Conservation (phyloP, 306 rosid genomes). For the Prunus mume region DNA sequence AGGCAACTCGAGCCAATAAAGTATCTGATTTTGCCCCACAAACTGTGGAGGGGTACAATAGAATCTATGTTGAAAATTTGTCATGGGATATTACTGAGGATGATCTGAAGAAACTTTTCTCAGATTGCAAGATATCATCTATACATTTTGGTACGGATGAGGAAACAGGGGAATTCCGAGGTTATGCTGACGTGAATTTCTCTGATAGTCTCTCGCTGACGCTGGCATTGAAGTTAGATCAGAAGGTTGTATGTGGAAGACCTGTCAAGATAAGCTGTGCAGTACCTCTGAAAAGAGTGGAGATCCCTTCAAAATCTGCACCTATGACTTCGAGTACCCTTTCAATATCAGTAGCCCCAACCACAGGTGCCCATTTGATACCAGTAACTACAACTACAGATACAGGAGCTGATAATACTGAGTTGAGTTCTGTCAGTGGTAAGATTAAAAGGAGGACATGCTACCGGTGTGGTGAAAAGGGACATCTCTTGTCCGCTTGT, state of each 20-base stretch:
- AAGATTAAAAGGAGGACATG: slow-evolving; percentile 72
- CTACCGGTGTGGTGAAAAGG: slow-evolving; percentile 76
- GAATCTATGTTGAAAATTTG: slow-evolving; percentile 82
- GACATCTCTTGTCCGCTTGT: slow-evolving; percentile 57
- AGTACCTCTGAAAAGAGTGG: slow-evolving; percentile 60
- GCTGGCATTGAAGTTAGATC: slow-evolving; percentile 69
- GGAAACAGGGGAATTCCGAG: slow-evolving; percentile 81
- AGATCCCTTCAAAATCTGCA: slow-evolving; percentile 16
- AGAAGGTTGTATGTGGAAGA: slow-evolving; percentile 56
- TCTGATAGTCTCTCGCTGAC: slow-evolving; percentile 54
- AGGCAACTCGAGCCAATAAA: slow-evolving; percentile 46
- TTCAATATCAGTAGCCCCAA: neutral
- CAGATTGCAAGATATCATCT: slow-evolving; percentile 55
- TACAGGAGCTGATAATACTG: neutral
- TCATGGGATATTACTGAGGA: slow-evolving; percentile 88
- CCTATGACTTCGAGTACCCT: slow-evolving; percentile 3
- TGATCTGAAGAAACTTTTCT: slow-evolving; percentile 59
- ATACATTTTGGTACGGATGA: slow-evolving; percentile 71
- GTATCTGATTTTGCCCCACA: slow-evolving; percentile 62
- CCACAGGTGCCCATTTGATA: neutral
- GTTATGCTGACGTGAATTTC: slow-evolving; percentile 83
- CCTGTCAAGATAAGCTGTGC: slow-evolving; percentile 81
- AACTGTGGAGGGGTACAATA: slow-evolving; percentile 76
- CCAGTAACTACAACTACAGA: neutral
- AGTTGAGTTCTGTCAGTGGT: slow-evolving; percentile 24